Base-by-base conservation (phyloP, 495 filamentous ascomycete genomes). In the Trichoderma reesei region DNA sequence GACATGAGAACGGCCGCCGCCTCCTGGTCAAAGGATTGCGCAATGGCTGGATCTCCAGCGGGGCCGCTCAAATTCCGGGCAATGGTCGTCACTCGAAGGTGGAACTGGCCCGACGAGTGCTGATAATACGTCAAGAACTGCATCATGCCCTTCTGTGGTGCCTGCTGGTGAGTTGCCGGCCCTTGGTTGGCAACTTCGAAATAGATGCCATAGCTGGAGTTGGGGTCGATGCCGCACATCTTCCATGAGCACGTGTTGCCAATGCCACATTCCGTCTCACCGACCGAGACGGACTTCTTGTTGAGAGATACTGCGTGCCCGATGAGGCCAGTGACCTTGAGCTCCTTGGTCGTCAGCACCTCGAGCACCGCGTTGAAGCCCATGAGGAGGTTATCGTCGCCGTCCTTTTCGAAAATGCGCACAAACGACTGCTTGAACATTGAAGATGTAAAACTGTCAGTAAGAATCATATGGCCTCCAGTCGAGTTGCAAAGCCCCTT, bases 341-440 rank as follows among this genome's bases (percentile, higher is more conserved):
- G 82, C 69, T 99, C 95, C 77, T 98, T 98, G 14, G 94, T 98
- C 1, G 95, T 98, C 38, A 99, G 79, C 41, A 98, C 94, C 74
- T 99, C 95, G 36, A 99, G 82, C 11, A 91, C 91, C 41, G 95
- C 95, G 72, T 99, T 99, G 76, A 99, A 99, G 39, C 92, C 95
- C 95, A 99, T 98, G 20, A 97, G 74, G 13, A 99, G 82, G 72
- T 96, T 95, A 67, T 97, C 95, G 65, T 93, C 86, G 3, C 78
- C 90, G 72, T 99, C 95, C 76, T 96, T 96, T 72, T 99, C 94
- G 71, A 99, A 99, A 36, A 99, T 86, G 36, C 95, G 88, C 64
- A 96, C 86, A 71, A 99, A 99, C 9, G 92, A 97, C 73, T 99
- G 95, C 81, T 96, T 98, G 83, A 98, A 99, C 85, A 98, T 97